Base-by-base conservation (phyloP, 345 rosid species). In the Eucalyptus marginata region DNA sequence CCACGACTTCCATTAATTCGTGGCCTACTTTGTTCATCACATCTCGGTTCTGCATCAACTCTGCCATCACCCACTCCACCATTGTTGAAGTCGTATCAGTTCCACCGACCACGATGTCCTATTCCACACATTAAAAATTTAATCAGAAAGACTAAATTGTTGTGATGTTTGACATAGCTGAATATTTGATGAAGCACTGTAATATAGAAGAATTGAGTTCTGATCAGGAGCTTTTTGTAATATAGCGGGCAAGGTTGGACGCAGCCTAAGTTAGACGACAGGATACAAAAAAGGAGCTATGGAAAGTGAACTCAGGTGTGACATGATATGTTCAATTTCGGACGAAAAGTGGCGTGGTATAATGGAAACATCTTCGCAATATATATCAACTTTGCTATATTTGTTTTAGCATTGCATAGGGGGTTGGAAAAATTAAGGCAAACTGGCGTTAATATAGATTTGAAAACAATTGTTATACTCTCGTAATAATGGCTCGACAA, bases 61-160 rank as follows among this genome's bases (percentile, higher is more conserved):
- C 10, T 52, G 24, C 87, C 95, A 95, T 93, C 25, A 91, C 89
- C 91, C 94, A 95, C 49, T 94, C 96, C 0, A 92, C 49, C 85
- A 89, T 90, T 10, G 94, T 92, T 5, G 93, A 81, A 13, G 94
- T 89, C 5, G 95, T 92, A 66, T 89, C 90, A 5, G 84, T 84
- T 10, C 90, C 86, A 4, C 85, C 90, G 4, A 86, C 44, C 50
- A 89, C 6, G 17, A 89, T 64, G 43, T 89, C 90, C 90, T 89
- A 80, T 84, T 29, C 44, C 44, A 17, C 44, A 68, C 36, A 68
- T 68, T 68, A 2, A 4, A 68, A 62, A 1, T 87, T 50, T 64
- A n/a, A 64, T 46, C 80, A 31, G 43, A 33, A 17, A 33, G 44
- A 33, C 12, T 33, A 33, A 68, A 68, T 33, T 68, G 80, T 18